Evolutionary conservation across 139 green algal species (phyloP), one percentile per base, ranked within the genome.

Genomic region (Pseudopediastrum boryanum): DNA sequence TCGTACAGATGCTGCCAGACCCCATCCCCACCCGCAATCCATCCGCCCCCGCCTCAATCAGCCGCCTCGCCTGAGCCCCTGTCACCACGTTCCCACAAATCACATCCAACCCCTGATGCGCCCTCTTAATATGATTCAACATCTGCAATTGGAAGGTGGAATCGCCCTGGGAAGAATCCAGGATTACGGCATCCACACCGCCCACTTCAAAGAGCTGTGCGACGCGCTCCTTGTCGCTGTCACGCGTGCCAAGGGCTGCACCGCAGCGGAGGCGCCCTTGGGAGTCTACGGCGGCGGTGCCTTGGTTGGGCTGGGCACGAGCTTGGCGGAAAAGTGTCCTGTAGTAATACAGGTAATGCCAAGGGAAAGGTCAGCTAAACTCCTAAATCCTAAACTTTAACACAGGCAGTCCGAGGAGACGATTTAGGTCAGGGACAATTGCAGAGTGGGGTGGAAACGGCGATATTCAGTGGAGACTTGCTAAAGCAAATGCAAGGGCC

Each of bases 1-100:
- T 99, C 38, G 96, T 99, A 92, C 96, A 99, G 83, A 99, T 99
- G 82, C 92, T 98, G 44, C 96, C 96, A 4, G 87, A 95, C 61
- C 96, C 96, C 96, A 99, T 99, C 76, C 96, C 96, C 38, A 98
- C 93, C 31, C 95, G 92, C 68, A 98, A 90, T 2, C 80, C 94
- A 79, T 98, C 95, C 9, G 91, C 95, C 7, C 95, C 95, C 4
- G 92, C 95, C 75, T 97, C 89, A 64, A 96, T 94, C 25, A 97
- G 83, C 13, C 86, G 78, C 25, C 81, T 79, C 19, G 86, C 88
- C 80, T 97, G 93, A 4, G 61, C 71, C 29, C 78, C 68, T 4
- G 93, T 97, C 31, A 98, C 94, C 46, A 99, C 92, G 84, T 98
- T 99, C 74, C 96, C 96, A 69, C 86, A 94, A 69, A 99, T 97